Evolutionary conservation across 257 asterid species (phyloP).

Genomic region (Solanum chiquidenum): DNA sequence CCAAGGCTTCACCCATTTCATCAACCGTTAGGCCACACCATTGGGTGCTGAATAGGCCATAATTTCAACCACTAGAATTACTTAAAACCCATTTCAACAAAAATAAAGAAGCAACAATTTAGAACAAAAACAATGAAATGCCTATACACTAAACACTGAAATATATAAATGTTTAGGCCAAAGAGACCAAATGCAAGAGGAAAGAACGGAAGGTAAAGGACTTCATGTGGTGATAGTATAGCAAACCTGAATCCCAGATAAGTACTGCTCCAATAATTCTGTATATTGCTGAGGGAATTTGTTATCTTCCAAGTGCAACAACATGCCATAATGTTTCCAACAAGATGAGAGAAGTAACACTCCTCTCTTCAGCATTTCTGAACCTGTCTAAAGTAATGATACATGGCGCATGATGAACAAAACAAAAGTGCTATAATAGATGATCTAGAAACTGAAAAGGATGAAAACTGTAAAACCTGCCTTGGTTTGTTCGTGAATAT

Average conservation of each 20-base stretch:
- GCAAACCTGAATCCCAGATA: slow-evolving; percentile 82
- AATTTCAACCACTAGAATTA: background rate
- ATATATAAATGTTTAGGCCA: background rate
- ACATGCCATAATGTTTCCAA: slow-evolving; percentile 92
- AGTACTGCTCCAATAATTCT: slow-evolving; percentile 58
- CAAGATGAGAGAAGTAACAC: slow-evolving; percentile 75
- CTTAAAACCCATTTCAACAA: background rate
- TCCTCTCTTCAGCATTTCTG: slow-evolving; percentile 49
- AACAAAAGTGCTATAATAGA: background rate
- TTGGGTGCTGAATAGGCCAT: background rate
- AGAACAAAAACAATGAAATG: background rate
- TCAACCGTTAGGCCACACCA: background rate
- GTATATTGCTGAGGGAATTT: slow-evolving; percentile 45
- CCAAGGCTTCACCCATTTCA: background rate
- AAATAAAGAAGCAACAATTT: background rate
- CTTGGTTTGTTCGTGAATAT: slow-evolving; percentile 37
- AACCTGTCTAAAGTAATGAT: slow-evolving; percentile 35
- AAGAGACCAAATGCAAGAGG: background rate
- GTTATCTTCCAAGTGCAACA: slow-evolving; percentile 56
- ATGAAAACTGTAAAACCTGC: slow-evolving; percentile 40
- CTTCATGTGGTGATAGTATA: background rate
- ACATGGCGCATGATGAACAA: slow-evolving; percentile 8
- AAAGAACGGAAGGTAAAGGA: background rate
- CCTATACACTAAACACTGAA: background rate
- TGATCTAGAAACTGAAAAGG: slow-evolving; percentile 1